Conservation (phyloP, 345 rosid species). For the Luvunga scandens region DNA sequence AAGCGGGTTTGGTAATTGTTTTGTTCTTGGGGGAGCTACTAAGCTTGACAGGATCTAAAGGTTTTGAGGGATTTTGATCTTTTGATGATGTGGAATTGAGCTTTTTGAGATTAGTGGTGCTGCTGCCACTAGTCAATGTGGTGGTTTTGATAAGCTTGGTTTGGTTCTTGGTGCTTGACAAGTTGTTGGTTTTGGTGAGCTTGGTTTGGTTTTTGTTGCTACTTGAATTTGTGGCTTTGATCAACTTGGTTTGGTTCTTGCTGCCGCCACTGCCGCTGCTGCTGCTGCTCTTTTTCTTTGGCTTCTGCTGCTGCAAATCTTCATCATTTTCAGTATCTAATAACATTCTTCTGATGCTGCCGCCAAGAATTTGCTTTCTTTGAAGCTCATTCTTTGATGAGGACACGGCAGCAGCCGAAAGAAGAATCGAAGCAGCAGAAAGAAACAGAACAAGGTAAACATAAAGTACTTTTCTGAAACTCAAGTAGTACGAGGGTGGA, state of each 20-base stretch:
- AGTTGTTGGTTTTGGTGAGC: conserved; percentile 21
- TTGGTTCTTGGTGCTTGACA: conserved; percentile 42
- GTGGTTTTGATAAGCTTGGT: conserved; percentile 41
- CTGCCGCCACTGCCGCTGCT: conserved; percentile 26
- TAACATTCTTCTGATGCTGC: conserved; percentile 34
- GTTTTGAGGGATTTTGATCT: conserved; percentile 42
- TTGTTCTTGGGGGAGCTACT: conserved; percentile 47
- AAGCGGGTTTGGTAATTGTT: conserved; percentile 37
- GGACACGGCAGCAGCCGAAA: conserved; percentile 8
- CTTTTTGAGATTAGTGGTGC: conserved; percentile 18
- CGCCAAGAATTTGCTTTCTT: conserved; percentile 28
- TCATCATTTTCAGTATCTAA: conserved; percentile 36
- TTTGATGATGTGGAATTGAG: conserved; percentile 41
- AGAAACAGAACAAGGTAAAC: conserved; percentile 40
- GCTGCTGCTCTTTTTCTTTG: too few species aligned
- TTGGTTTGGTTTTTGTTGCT: conserved; percentile 47
- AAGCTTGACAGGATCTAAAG: conserved; percentile 55
- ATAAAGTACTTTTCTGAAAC: conserved; percentile 44
- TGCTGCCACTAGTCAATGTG: background rate
- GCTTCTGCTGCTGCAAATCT: conserved; percentile 25
- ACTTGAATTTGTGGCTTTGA: conserved; percentile 27
- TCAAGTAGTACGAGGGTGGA: conserved; percentile 37
- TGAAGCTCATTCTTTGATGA: conserved; percentile 28
- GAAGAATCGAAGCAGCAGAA: conserved; percentile 23
- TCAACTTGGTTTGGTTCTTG: conserved; percentile 45